These are phyloP conservation scores for Pelargonium cotyledonis DNA, from an alignment of 441 rosid species.

Conservation along the genomic window DNA sequence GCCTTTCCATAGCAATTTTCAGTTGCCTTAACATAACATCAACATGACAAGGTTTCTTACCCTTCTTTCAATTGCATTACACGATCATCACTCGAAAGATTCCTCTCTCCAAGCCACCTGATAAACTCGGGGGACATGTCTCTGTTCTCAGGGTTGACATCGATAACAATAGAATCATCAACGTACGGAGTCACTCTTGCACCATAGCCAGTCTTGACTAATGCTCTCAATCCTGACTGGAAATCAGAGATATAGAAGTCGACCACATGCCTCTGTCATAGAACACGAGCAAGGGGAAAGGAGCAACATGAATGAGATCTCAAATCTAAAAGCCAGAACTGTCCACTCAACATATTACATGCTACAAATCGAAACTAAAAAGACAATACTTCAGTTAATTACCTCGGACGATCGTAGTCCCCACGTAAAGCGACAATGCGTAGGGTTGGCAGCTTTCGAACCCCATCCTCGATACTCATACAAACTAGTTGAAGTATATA, in stretches of 20 bases:
- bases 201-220: slow-evolving; percentile 74
- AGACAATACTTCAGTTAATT: slow-evolving; percentile 21
- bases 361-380: background rate
- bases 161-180: slow-evolving; percentile 57
- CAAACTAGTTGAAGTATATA: slow-evolving; percentile 81
- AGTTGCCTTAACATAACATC: background rate
- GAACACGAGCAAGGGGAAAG: background rate
- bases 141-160: slow-evolving; percentile 51
- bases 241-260: slow-evolving; percentile 99
- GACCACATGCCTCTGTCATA: slow-evolving; percentile 84
- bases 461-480: slow-evolving; percentile 96
- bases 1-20: no score
- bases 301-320: background rate
- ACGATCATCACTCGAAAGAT: slow-evolving; percentile 67
- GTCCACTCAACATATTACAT: background rate
- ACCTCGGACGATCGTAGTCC: slow-evolving; percentile 89
- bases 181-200: slow-evolving; percentile 70
- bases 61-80: slow-evolving; percentile 73
- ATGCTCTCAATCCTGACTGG: slow-evolving; percentile 90
- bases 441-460: slow-evolving; percentile 89
- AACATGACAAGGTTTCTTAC: slow-evolving; percentile 24
- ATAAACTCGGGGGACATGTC: slow-evolving; percentile 57
- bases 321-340: background rate
- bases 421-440: slow-evolving; percentile 92
- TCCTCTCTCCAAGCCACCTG: slow-evolving; percentile 64